Evolutionary conservation across 2,329 filamentous ascomycete species (phyloP), one percentile per base, ranked within the genome.

Genomic region (Furcasterigmium sp.): DNA sequence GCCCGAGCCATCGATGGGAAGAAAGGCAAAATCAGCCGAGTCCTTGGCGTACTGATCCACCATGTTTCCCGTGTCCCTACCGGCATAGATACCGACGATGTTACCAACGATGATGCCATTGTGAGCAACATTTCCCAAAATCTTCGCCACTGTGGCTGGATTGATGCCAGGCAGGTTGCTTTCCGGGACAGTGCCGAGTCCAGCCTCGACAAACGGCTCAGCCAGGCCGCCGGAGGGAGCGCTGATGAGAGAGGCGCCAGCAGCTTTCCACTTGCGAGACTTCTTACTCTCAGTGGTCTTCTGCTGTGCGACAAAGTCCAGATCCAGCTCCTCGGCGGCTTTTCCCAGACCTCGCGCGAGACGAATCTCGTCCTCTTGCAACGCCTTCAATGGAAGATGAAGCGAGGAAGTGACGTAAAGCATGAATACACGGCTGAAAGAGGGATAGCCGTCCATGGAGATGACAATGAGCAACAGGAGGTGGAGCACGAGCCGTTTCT

Each of bases 21-120:
- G 65, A 54, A 97, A 87, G 1, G 81, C 88, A 62, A 96, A 95
- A 57, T 97, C 91, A 54, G 88, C 82, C 14, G 97, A 84, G 51
- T 95, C 89, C 52, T 82, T 82, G 10, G 85, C 78, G 59, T 94
- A 95, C n/a, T 84, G 75, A 51, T 95, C 88, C 74, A 96, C 86
- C 73, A 91, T 88, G 60, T 90, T 84, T 41, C 83, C 81, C 0
- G 86, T 87, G 74, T 95, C 91, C 28, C 84, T 80, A 2, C 84
- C 82, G 35, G 87, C 87, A 58, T 94, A 95, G n/a, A 93, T 87
- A 8, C 93, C 93, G 56, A 97, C 96, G 30, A 97, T 69, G 29
- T 85, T 81, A 14, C 91, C 91, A 23, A 95, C 84, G 34, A 90
- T 71, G 14, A 93, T 77, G 5, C 84, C 80, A 48, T 85, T 93